Conservation (phyloP, 306 rosid species). For the Alnus glutinosa region DNA sequence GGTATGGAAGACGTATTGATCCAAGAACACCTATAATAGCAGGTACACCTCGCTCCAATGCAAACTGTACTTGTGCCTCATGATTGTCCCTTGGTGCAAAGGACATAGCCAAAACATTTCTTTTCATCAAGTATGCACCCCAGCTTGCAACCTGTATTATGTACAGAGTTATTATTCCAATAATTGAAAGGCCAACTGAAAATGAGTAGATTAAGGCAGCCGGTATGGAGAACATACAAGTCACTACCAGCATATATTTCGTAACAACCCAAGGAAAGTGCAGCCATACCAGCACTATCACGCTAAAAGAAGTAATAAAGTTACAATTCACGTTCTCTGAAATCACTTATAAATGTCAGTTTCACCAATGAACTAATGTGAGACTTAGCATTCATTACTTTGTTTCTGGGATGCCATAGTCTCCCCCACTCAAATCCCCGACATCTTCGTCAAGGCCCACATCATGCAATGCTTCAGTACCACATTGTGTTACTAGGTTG, state of each 20-base stretch:
- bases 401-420: no score
- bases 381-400: no score
- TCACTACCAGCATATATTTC: neutral
- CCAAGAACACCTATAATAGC: conserved; percentile 95
- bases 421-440: no score
- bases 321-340: no score
- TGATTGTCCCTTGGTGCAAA: conserved; percentile 98
- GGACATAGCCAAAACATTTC: conserved; percentile 88
- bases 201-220: conserved; percentile 26
- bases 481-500: no score
- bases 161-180: conserved; percentile 35
- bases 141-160: conserved; percentile 89
- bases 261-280: no score
- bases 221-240: conserved; percentile 20
- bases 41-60: conserved; percentile 93
- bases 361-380: no score
- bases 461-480: no score
- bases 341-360: no score
- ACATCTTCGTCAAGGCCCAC: no score
- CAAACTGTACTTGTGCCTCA: conserved; percentile 99
- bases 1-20: conserved; percentile 82
- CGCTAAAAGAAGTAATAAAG: no score
- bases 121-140: conserved; percentile 95
- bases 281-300: no score
- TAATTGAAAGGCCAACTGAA: conserved; percentile 14